Evolutionary conservation across 1,284 basidiomycete species (phyloP), one percentile per base, ranked within the genome.

Genomic region (Cutaneotrichosporon sp.): DNA sequence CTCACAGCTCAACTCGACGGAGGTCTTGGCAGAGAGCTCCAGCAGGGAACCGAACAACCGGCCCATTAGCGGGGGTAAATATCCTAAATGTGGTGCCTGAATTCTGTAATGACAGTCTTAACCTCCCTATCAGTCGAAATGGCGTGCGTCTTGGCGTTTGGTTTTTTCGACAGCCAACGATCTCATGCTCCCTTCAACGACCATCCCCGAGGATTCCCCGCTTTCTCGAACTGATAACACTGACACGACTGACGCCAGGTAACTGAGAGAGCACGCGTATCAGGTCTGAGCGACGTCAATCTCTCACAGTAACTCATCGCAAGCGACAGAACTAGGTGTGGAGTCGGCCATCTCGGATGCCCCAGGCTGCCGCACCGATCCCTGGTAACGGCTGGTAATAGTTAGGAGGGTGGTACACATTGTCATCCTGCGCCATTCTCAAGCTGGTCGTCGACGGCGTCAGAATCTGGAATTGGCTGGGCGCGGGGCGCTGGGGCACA

Each of bases 141-240:
- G 1, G 49, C 49, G 49, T 50, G 49, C 42, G 42, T 46, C 42
- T 46, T 46, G 42, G 42, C 42, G 42, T 46, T 46, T 46, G 42
- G 42, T 46, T 46, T 46, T 46, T 46, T 46, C 18, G 18, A n/a
- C 42, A 1, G 3, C 18, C 18, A 13, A 36, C 1, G 7, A 18
- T 18, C 42, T 46, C 18, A 18, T 18, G 26, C 18, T 46, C 42
- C 42, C 8, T 18, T 13, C 38, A 40, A 40, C 38, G 10, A n/a
- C n/a, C n/a, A n/a, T n/a, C n/a, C 42, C 16, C 42, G 42, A 46
- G 42, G 42, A 18, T 46, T n/a, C 42, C 18, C 42, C 42, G 38
- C 42, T n/a, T 18, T n/a, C 42, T 46, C 18, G 18, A n/a, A 7
- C 42, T 46, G 42, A 46, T 46, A 46, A n/a, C 18, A 46, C 18